Percentiles rank a stretch among this genome's conserved stretches.
Evolutionary conservation across 2,329 filamentous ascomycete species (phyloP).

Genomic region (Trichoderma lentiforme): DNA sequence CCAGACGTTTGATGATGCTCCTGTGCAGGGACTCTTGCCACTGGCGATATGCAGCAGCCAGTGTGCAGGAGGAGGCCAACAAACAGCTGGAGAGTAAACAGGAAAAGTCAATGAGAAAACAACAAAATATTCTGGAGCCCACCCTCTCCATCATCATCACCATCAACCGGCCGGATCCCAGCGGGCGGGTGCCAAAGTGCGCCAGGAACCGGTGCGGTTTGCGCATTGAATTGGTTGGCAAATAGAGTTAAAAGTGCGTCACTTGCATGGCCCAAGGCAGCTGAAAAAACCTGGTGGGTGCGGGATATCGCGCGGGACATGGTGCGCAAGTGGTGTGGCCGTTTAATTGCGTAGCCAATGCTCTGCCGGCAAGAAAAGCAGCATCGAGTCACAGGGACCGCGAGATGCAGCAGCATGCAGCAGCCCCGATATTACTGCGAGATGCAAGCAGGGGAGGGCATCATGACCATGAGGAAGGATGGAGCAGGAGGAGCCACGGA

Average conservation of each 20-base stretch:
- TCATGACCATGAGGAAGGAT: not conserved
- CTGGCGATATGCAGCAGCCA: not conserved
- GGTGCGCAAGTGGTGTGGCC: constrained; percentile 4
- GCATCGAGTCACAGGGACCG: constrained; percentile 7
- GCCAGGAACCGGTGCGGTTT: not conserved
- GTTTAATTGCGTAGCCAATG: constrained; percentile 9
- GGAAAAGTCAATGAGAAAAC: not conserved
- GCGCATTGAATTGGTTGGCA: constrained; percentile 1
- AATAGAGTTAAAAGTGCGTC: constrained; percentile 14
- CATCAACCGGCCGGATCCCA: not conserved
- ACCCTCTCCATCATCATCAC: no score
- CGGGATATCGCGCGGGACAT: constrained; percentile 4
- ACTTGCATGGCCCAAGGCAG: constrained; percentile 11
- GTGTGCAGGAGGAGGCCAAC: not conserved
- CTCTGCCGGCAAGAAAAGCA: not conserved
- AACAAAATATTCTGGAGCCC: not conserved
- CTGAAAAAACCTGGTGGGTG: constrained; percentile 13
- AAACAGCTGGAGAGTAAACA: not conserved
- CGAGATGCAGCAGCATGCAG: constrained; percentile 5
- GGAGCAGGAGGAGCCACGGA: no score
- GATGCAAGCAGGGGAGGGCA: not conserved
- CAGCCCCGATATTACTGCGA: constrained; percentile 9
- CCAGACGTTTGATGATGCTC: not conserved
- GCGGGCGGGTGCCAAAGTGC: not conserved
- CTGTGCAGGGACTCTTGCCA: not conserved